A percentile compares a stretch with the other conserved stretches of the same genome.
These are phyloP conservation scores for Meredithiella fracta DNA, from an alignment of 2,329 filamentous ascomycete species.

Conservation along the genomic window DNA sequence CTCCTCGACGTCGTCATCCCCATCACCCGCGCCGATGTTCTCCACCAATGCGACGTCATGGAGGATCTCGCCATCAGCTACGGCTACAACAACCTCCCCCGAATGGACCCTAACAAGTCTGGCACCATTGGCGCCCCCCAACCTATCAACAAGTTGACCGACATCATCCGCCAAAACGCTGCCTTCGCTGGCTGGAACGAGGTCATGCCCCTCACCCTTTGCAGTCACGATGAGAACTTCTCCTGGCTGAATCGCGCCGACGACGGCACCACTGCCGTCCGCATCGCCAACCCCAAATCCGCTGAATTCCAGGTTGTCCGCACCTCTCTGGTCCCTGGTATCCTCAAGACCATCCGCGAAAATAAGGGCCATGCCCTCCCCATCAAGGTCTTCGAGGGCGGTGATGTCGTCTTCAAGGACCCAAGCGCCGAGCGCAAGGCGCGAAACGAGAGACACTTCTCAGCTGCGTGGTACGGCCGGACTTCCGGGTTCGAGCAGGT, in stretches of 20 bases:
- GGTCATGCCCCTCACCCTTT: conserved; percentile 89
- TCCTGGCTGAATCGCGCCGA: conserved; percentile 83
- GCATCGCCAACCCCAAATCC: conserved; percentile 83
- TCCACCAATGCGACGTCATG: conserved; percentile 97
- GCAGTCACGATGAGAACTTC: conserved; percentile 97
- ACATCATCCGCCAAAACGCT: conserved; percentile 76
- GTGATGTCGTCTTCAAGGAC: conserved; percentile 87
- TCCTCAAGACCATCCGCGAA: conserved; percentile 85
- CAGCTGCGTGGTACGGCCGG: conserved; percentile 91
- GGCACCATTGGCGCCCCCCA: conserved; percentile 76
- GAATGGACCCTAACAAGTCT: conserved; percentile 70
- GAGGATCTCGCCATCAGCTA: conserved; percentile 94
- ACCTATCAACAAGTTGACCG: conserved; percentile 81
- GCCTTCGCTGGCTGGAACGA: conserved; percentile 94
- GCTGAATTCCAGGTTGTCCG: conserved; percentile 86
- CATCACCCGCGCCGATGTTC: conserved; percentile 78
- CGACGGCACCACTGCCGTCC: conserved; percentile 66
- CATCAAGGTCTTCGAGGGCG: conserved; percentile 83
- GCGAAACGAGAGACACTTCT: conserved; percentile 87
- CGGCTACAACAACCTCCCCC: conserved; percentile 90
- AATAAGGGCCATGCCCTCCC: conserved; percentile 81
- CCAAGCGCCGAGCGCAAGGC: conserved; percentile 63
- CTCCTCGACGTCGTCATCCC: conserved; percentile 71
- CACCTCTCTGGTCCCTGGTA: conserved; percentile 68
- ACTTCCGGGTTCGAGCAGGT: conserved; percentile 89